Evolutionary conservation across 1,139 yeast genomes (phyloP), one percentile per base, ranked within the genome.

Genomic region (Debaryomyces psychrophilus): DNA sequence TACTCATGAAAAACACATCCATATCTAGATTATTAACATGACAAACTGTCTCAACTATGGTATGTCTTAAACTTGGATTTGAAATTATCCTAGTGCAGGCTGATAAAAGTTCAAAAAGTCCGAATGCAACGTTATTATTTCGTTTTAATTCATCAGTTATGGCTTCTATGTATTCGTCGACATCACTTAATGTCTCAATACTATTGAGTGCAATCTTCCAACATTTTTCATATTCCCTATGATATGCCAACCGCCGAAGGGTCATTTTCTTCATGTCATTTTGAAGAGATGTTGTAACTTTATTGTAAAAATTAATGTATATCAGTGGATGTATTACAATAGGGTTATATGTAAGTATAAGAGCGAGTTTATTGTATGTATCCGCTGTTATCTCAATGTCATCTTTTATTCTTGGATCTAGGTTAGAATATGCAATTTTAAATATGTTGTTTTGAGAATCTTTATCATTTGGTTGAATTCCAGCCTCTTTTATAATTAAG

Each of bases 141-240:
- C 51, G 54, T 22, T 48, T 46, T 18, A 67, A 53, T 8, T 55
- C 55, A 3, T 47, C 43, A 12, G 60, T 50, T 5, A 69, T 55
- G 15, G 59, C 45, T 14, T 67, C 75, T 25, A 72, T 55, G 29
- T 65, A 58, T 5, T 69, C 76, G 48, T 73, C 78, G 15, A 73
- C 52, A 45, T 73, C 79, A 12, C 60, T 59, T 8, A 74, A 57
- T 5, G 75, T 62, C 14, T 66, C 56, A 18, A 59, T 46, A n/a
- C 56, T 59, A n/a, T 62, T 63, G 11, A 61, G 42, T 33, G 68
- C 53, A 8, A 65, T 49, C 11, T 52, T 50, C 77, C 78, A 74
- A 42, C 71, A 62, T 8, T 53, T 53, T 4, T 50, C 51, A 57
- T 65, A 73, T 34, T 57, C 58, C 37, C 62, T 55, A 50, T 73